phyloP scores from a whole-genome alignment of 768 basidiomycete genomes.

The Leccinum pellstonianum region DNA sequence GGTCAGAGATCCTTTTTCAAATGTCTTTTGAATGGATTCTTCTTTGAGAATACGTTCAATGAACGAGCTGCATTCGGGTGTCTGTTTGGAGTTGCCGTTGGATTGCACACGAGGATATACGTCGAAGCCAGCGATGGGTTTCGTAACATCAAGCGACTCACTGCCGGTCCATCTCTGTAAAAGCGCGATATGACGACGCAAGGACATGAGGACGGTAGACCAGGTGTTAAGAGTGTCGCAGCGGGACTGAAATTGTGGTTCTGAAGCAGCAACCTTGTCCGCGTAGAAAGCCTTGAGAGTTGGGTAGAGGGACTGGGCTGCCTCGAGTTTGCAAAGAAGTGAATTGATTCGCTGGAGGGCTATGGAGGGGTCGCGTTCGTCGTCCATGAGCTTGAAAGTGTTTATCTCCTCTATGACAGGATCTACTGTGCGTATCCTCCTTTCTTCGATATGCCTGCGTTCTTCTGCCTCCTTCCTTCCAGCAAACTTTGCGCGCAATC shows the following conservation, averaged over 20 bases:
- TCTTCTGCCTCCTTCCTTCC: constrained; percentile 82
- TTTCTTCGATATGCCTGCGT: constrained; percentile 75
- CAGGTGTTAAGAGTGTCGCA: constrained; percentile 90
- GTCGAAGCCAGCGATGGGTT: constrained; percentile 70
- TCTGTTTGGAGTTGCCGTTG: constrained; percentile 41
- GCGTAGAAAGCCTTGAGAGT: constrained; percentile 73
- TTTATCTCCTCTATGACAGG: constrained; percentile 81
- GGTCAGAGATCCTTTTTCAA: constrained; percentile 85
- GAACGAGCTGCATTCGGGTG: constrained; percentile 76
- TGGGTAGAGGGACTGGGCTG: constrained; percentile 86
- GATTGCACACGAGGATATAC: constrained; percentile 30
- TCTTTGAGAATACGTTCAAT: constrained; percentile 94
- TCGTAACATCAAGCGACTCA: constrained; percentile 84
- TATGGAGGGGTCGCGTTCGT: constrained; percentile 34
- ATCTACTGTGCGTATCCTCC: constrained; percentile 78
- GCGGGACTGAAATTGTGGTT: constrained; percentile 69
- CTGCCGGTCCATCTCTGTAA: constrained; percentile 94
- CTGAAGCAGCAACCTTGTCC: constrained; percentile 73
- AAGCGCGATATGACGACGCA: constrained; percentile 77
- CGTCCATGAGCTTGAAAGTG: constrained; percentile 61
- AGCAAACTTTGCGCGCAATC: constrained; percentile 83
- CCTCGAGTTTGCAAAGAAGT: constrained; percentile 72
- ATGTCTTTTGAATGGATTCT: constrained; percentile 92
- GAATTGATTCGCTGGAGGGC: constrained; percentile 63
- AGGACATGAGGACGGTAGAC: constrained; percentile 82